A percentile compares a stretch with the other conserved stretches of the same genome.
These are phyloP conservation scores for Lodderomyces pseudojiufengensis DNA, from an alignment of 1,139 yeast genomes.

Conservation along the genomic window DNA sequence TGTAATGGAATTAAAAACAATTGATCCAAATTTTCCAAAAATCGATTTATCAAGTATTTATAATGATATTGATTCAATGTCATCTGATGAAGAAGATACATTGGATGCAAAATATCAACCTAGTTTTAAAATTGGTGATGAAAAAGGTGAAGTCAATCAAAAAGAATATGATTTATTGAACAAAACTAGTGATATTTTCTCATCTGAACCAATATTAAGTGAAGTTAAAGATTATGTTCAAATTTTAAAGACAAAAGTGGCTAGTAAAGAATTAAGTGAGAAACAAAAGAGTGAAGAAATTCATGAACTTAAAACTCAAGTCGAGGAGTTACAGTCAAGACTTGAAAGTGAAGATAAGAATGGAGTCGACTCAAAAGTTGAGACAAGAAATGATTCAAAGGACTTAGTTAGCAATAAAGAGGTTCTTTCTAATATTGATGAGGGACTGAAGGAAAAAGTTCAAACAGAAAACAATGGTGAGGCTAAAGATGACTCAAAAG, in stretches of 20 bases:
- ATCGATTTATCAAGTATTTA: neutral
- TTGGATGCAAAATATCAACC: no score
- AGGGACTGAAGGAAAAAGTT: no score
- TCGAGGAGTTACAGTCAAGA: neutral
- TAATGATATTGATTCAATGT: no score
- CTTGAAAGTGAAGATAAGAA: neutral
- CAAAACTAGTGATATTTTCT: no score
- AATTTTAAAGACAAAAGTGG: neutral
- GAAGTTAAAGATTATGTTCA: constrained; percentile 1
- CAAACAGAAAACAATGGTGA: neutral
- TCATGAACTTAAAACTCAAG: neutral
- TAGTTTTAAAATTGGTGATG: no score
- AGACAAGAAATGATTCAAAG: no score
- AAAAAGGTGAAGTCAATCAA: no score
- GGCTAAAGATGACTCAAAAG: neutral
- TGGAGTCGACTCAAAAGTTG: neutral
- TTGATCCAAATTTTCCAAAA: constrained; percentile 4
- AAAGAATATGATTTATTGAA: no score
- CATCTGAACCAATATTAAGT: no score
- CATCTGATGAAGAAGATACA: no score
- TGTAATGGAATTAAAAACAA: constrained; percentile 1
- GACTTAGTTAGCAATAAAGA: no score
- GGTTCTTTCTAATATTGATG: no score
- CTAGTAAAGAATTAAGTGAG: neutral
- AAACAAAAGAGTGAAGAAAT: neutral